Evolutionary conservation across 371 early-diverging fungal species (phyloP), one percentile per base, ranked within the genome.

Genomic region (Mucor racemosus): DNA sequence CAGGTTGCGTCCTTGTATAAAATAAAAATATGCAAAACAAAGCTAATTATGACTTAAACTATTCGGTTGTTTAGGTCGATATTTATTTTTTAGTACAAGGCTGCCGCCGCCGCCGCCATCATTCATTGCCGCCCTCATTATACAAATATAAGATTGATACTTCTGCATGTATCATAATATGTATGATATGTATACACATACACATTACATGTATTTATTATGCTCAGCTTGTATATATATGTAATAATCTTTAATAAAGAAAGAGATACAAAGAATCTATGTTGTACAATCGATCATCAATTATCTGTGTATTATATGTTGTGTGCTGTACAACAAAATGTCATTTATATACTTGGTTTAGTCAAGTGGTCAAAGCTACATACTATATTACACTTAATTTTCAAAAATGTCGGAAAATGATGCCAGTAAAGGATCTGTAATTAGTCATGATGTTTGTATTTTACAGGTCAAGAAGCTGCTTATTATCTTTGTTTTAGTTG

Each of bases 281-380:
- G 50, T 50, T 50, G 50, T 50, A 50, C 50, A 50, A 50, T 50
- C 50, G 50, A 50, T 50, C 50, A 50, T 50, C 50, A 50, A 50
- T 50, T 21, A 7, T 50, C 11, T 50, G 50, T 50, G 17, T 50
- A 50, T 8, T 9, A 38, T 21, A 21, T 50, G 50, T 26, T 50
- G 50, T 50, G 50, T 50, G 50, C 50, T 50, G 50, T 50, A 50
- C 50, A 50, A 50, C 50, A 50, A 50, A 50, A 50, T 50, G 50
- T 50, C 50, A 50, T 50, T 21, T 50, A 41, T 41, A 11, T 21
- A 21, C 50, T 50, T 21, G 50, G 50, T 26, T 50, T 50, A 21
- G 50, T 50, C 50, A 50, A 50, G 26, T 50, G 50, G 50, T 11
- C 50, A 50, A 50, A 21, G 26, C 50, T 26, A 21, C 26, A n/a